These are phyloP conservation scores for Candida jianshihensis DNA, from an alignment of 805 yeast species.

Conservation along the genomic window DNA sequence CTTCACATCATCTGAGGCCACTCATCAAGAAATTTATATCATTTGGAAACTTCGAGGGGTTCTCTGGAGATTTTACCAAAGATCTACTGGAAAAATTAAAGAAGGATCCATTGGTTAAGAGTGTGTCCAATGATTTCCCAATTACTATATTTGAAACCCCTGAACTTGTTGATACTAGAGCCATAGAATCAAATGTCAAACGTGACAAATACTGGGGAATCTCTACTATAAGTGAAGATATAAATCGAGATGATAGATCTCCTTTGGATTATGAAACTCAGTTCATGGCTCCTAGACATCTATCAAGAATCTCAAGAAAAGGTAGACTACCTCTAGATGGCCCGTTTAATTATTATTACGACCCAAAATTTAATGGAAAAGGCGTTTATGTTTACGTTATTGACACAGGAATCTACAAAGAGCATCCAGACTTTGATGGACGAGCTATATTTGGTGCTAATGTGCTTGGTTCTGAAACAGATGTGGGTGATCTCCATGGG, in stretches of 20 bases:
- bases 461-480: constrained; percentile 43
- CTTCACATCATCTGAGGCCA: constrained; percentile 37
- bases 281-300: constrained; percentile 54
- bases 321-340: constrained; percentile 26
- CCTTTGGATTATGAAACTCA: constrained; percentile 24
- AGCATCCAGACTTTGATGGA: constrained; percentile 57
- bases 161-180: no score
- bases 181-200: no score
- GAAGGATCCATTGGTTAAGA: constrained; percentile 57
- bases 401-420: constrained; percentile 72
- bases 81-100: constrained; percentile 41
- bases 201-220: no score
- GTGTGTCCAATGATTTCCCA: constrained; percentile 58
- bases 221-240: no score
- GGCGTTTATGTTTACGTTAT: constrained; percentile 69
- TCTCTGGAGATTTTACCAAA: constrained; percentile 53
- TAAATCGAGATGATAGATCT: not conserved
- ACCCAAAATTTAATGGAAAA: constrained; percentile 40
- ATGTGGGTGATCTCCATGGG: constrained; percentile 62
- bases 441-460: constrained; percentile 55
- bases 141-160: constrained; percentile 45
- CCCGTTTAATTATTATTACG: constrained; percentile 40
- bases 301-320: constrained; percentile 55
- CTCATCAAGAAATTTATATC: constrained; percentile 45
- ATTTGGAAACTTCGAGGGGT: constrained; percentile 66